These are phyloP conservation scores for Colletotrichum australisinense DNA, from an alignment of 2,329 filamentous ascomycete genomes.

Conservation along the genomic window DNA sequence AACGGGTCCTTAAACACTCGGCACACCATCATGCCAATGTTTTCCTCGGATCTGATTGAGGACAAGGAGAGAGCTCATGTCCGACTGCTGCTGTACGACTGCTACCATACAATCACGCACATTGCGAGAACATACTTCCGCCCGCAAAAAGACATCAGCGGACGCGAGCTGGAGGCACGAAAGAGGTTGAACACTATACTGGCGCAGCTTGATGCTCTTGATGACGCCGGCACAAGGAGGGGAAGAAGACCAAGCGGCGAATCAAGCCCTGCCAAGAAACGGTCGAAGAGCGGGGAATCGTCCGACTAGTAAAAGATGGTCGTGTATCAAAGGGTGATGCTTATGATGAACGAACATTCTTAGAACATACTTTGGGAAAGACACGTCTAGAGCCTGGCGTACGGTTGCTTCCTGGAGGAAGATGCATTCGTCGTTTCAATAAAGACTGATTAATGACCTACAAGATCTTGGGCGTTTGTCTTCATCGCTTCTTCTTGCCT, in stretches of 20 bases:
- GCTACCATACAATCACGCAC: constrained; percentile 64
- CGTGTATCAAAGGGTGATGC: not conserved
- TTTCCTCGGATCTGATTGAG: constrained; percentile 49
- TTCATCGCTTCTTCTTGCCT: not conserved
- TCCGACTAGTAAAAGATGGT: constrained; percentile 12
- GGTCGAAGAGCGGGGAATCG: constrained; percentile 45
- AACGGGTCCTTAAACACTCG: constrained; percentile 37
- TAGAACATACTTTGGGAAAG: not conserved
- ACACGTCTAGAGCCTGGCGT: not conserved
- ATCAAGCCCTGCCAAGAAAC: constrained; percentile 61
- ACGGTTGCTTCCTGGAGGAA: not conserved
- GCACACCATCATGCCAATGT: constrained; percentile 13
- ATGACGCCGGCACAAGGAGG: constrained; percentile 43
- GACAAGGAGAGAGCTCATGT: constrained; percentile 55
- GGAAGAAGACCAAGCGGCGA: constrained; percentile 52
- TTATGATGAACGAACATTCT: not conserved
- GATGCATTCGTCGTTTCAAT: not conserved
- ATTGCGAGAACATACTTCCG: constrained; percentile 68
- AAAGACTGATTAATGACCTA: not conserved
- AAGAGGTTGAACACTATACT: constrained; percentile 61
- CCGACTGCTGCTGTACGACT: constrained; percentile 67
- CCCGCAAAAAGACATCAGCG: constrained; percentile 58
- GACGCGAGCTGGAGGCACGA: constrained; percentile 64
- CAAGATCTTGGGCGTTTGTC: too few relatives aligned
- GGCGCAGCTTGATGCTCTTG: constrained; percentile 55